These are phyloP conservation scores for Solanum acaule DNA, from an alignment of 257 asterid genomes.

Conservation along the genomic window DNA sequence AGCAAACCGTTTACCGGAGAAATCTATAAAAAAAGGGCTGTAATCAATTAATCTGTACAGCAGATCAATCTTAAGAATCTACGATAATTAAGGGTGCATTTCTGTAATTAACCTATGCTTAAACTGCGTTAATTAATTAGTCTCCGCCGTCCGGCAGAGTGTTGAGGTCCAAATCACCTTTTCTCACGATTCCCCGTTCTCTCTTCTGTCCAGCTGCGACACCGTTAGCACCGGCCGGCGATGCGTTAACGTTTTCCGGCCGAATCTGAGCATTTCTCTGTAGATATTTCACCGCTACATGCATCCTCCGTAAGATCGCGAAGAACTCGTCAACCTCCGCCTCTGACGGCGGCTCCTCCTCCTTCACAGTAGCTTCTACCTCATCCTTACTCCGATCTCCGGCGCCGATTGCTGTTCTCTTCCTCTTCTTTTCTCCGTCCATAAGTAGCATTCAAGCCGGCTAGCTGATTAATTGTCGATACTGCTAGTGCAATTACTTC, in stretches of 20 bases:
- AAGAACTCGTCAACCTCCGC: slow-evolving; percentile 41
- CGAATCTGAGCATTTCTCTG: background rate
- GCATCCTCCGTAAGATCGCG: slow-evolving; percentile 31
- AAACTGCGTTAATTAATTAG: background rate
- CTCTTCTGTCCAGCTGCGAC: background rate
- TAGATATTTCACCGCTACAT: slow-evolving; percentile 24
- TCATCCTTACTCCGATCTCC: background rate
- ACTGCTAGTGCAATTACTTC: background rate
- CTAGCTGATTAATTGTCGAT: background rate
- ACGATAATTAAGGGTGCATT: background rate
- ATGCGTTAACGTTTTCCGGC: background rate
- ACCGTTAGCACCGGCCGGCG: background rate
- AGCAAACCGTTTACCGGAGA: background rate
- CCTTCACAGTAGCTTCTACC: background rate
- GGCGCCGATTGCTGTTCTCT: slow-evolving; percentile 3
- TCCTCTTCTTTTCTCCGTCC: slow-evolving; percentile 27
- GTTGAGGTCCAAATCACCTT: slow-evolving; percentile 17
- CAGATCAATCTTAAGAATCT: background rate
- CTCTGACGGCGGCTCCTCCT: slow-evolving; percentile 25
- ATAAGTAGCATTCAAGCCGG: background rate
- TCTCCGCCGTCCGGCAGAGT: slow-evolving; percentile 11
- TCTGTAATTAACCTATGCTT: background rate
- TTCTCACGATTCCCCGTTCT: background rate
- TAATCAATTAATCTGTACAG: background rate
- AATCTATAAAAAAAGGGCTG: background rate